phyloP scores from a whole-genome alignment of 257 asterid genomes.

The Ophiorrhiza pumila region DNA sequence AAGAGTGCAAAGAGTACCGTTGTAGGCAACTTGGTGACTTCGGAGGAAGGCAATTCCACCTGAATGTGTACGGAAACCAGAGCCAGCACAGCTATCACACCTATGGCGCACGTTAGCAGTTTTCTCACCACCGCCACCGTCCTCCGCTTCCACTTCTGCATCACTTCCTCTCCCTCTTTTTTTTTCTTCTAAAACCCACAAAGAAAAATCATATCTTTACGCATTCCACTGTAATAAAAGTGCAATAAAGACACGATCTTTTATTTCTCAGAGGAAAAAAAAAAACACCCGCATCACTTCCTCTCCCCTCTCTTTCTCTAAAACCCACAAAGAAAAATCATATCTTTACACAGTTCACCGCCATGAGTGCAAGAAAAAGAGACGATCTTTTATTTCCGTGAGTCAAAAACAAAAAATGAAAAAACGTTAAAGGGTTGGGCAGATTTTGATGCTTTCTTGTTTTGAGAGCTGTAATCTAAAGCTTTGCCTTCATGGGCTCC shows the following conservation, averaged over 20 bases:
- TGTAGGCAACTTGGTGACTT: constrained; percentile 49
- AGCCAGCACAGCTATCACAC: constrained; percentile 50
- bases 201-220: constrained; percentile 7
- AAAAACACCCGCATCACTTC: constrained; percentile 25
- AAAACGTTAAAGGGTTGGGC: neutral
- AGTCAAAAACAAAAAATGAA: neutral
- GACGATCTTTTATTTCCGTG: neutral
- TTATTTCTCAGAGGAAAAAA: neutral
- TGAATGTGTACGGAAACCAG: constrained; percentile 53
- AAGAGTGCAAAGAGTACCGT: constrained; percentile 5
- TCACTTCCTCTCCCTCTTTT: constrained; percentile 15
- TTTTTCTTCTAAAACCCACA: constrained; percentile 16
- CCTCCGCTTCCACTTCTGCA: constrained; percentile 64
- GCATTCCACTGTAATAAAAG: neutral
- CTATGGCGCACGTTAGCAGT: constrained; percentile 60
- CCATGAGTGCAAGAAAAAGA: neutral
- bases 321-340: constrained; percentile 17
- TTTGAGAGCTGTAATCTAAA: constrained; percentile 7
- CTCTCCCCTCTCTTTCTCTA: neutral
- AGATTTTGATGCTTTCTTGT: constrained; percentile 20
- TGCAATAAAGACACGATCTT: constrained; percentile 3
- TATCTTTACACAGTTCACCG: neutral
- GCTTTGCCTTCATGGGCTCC: neutral
- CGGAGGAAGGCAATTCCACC: constrained; percentile 29
- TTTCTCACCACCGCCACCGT: constrained; percentile 51